Conservation (phyloP, 805 yeast species). For the Candida patagonica region DNA sequence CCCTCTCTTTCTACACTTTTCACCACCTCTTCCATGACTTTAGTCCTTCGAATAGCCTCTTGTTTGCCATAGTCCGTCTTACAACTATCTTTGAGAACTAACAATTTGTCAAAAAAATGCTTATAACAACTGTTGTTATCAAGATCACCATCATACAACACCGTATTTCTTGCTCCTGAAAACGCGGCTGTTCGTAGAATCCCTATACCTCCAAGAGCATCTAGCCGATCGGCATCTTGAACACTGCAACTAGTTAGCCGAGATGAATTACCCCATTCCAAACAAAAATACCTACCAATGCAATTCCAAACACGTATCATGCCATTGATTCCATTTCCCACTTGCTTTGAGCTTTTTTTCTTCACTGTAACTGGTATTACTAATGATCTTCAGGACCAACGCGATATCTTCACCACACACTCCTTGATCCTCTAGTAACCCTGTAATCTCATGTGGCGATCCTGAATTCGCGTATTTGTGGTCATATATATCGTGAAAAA, state of each 20-base stretch:
- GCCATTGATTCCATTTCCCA: constrained; percentile 26
- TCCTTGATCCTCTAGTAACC: constrained; percentile 10
- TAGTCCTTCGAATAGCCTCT: constrained; percentile 19
- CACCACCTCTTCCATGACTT: constrained; percentile 18
- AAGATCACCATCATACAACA: constrained; percentile 19
- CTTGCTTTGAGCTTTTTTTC: constrained; percentile 20
- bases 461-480: constrained; percentile 22
- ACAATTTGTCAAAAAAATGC: constrained; percentile 28
- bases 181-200: constrained; percentile 28
- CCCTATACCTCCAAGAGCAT: constrained; percentile 31
- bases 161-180: constrained; percentile 22
- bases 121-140: constrained; percentile 18
- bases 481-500: constrained; percentile 28
- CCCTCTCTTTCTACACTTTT: constrained; percentile 12
- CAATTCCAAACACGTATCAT: constrained; percentile 23
- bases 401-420: constrained; percentile 11
- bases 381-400: constrained; percentile 19
- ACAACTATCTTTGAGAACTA: constrained; percentile 22
- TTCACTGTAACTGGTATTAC: constrained; percentile 21
- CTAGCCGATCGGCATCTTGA: constrained; percentile 34
- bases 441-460: constrained; percentile 6
- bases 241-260: constrained; percentile 19
- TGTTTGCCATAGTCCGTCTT: constrained; percentile 19
- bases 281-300: constrained; percentile 19
- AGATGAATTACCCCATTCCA: too few relatives aligned